A percentile compares a stretch with the other conserved stretches of the same genome.
phyloP scores from a whole-genome alignment of 2,329 filamentous ascomycete species.

The Cladosporium cucumerinum region DNA sequence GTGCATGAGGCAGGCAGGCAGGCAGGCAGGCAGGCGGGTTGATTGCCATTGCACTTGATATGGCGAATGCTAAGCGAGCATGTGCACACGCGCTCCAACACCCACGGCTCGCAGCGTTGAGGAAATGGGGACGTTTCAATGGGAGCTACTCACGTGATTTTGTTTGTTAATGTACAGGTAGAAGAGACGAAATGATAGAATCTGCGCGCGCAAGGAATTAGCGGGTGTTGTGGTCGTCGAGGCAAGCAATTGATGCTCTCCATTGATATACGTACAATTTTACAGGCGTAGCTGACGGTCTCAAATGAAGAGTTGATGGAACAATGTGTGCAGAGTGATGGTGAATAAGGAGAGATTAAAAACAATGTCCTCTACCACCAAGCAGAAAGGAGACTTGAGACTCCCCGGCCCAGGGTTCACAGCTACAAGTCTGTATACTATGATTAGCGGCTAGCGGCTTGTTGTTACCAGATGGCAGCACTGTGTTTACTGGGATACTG shows the following conservation, averaged over 20 bases:
- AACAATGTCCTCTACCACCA: background rate
- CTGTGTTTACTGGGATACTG: background rate
- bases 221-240: background rate
- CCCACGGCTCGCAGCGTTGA: background rate
- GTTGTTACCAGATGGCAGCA: background rate
- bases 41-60: slow-evolving; percentile 1
- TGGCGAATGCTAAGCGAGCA: background rate
- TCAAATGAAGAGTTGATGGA: background rate
- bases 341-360: background rate
- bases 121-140: background rate
- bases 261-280: background rate
- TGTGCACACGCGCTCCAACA: background rate
- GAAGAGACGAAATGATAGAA: background rate
- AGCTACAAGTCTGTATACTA: background rate
- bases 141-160: slow-evolving; percentile 5
- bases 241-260: background rate
- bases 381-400: background rate
- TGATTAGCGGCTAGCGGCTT: background rate
- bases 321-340: background rate
- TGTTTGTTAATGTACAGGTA: background rate
- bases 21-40: background rate
- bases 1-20: background rate
- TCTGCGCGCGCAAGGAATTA: slow-evolving; percentile 9
- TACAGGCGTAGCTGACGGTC: slow-evolving; percentile 2
- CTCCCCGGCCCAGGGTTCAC: background rate